Evolutionary conservation across 352 stramenopile species (phyloP), one percentile per base, ranked within the genome.

Genomic region (Globisporangium acanthophoron): DNA sequence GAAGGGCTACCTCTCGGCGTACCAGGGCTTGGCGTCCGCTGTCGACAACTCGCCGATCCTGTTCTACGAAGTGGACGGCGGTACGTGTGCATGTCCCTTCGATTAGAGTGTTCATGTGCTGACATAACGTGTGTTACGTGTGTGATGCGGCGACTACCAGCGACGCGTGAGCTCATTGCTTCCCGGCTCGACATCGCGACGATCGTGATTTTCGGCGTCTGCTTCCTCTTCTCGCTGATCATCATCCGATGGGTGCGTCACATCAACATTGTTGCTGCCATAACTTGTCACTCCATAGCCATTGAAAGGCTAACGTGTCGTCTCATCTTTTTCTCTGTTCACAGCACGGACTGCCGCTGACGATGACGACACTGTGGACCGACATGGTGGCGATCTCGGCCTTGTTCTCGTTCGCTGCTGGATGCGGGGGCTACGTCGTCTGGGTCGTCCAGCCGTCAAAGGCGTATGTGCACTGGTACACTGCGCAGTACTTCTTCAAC

Each of bases 401-500:
- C 21, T 54, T 95, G 18, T 90, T 93, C 61, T 92, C 83, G 9
- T 92, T 93, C 55, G 85, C 83, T 20, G 81, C 82, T n/a, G 84
- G 69, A 3, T 89, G 80, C 44, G 84, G 76, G 29, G 83, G 83
- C 1, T 93, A 79, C 51, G 52, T 95, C 7, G 78, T 95, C n/a
- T 95, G 85, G 85, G 71, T 85, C 6, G 79, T 93, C 20, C 71
- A 92, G 59, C 85, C 85, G 29, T 95, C 85, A 9, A 89, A 90
- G 54, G 77, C 80, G 5, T 95, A 88, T 41, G 81, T 93, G 29
- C 85, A 92, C 55, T 90, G 85, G 76, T 90, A 88, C 58, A 85
- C 83, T 21, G 80, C 79, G 8, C 85, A 95, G 70, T 95, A 92
- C 55, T 92, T 92, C 59, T 95, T 95, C 69, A 92, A 89, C 62